Conservation (phyloP, 495 filamentous ascomycete genomes). For the Parachaetomium inaequale region DNA sequence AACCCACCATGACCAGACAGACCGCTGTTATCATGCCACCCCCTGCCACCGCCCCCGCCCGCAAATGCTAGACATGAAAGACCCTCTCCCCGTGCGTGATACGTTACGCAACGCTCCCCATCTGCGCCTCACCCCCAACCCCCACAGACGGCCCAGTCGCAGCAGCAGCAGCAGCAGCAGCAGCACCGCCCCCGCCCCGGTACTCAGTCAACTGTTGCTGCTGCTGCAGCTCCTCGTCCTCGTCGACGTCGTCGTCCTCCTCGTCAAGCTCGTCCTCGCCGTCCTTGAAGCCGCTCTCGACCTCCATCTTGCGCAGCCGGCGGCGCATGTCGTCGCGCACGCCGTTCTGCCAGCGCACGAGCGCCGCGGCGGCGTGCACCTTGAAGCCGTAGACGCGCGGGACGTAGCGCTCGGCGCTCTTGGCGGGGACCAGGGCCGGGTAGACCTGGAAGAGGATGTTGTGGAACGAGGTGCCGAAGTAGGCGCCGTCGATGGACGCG, state of each 20-base stretch:
- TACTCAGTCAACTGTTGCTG: neutral
- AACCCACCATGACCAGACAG: neutral
- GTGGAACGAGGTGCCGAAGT: constrained; percentile 97
- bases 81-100: neutral
- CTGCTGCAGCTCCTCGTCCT: constrained; percentile 17
- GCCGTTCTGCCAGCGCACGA: constrained; percentile 85
- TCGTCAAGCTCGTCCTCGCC: constrained; percentile 47
- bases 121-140: constrained; percentile 4
- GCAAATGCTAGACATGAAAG: neutral
- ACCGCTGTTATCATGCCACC: constrained; percentile 4
- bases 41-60: neutral
- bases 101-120: constrained; percentile 20
- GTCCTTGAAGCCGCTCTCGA: constrained; percentile 58
- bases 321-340: constrained; percentile 74
- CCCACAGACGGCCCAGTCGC: neutral
- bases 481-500: constrained; percentile 90
- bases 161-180: neutral
- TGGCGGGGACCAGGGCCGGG: constrained; percentile 78
- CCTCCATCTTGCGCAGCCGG: constrained; percentile 56
- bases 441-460: constrained; percentile 99
- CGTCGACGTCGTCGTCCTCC: constrained; percentile 36
- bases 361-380: constrained; percentile 82
- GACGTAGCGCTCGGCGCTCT: constrained; percentile 79
- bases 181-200: neutral
- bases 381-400: constrained; percentile 92